These are phyloP conservation scores for Ceratocystis destructans DNA, from an alignment of 2,329 filamentous ascomycete genomes.

Conservation along the genomic window DNA sequence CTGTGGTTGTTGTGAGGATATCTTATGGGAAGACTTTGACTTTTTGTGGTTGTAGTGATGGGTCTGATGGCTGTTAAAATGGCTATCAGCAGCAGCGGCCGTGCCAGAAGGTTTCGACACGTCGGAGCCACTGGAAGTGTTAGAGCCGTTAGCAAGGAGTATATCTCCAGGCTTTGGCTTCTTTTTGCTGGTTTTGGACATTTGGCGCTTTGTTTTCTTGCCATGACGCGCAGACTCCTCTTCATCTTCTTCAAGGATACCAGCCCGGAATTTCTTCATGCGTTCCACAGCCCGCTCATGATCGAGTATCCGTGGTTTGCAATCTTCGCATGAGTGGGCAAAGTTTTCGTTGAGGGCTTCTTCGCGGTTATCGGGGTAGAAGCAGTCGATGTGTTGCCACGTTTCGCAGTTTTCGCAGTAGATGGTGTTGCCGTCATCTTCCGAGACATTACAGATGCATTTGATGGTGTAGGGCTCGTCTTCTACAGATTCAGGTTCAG, in stretches of 20 bases:
- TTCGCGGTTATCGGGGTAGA: conserved; percentile 63
- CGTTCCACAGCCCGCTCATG: conserved; percentile 60
- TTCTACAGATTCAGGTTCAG: conserved; percentile 28
- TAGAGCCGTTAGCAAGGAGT: conserved; percentile 39
- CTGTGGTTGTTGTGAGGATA: conserved; percentile 51
- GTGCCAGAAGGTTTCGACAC: background rate
- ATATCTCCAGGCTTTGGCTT: conserved; percentile 60
- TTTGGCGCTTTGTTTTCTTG: conserved; percentile 59
- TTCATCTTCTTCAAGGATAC: conserved; percentile 40
- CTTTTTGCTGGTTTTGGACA: conserved; percentile 77
- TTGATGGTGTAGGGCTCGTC: conserved; percentile 91
- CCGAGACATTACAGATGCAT: conserved; percentile 86
- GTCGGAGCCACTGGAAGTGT: background rate
- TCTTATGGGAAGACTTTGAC: conserved; percentile 65
- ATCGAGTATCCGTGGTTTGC: conserved; percentile 65
- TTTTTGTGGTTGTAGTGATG: conserved; percentile 49
- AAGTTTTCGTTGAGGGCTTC: conserved; percentile 58
- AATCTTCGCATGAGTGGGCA: conserved; percentile 79
- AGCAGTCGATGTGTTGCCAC: conserved; percentile 97
- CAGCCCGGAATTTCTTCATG: conserved; percentile 26
- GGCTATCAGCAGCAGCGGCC: background rate
- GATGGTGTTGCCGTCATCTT: conserved; percentile 96
- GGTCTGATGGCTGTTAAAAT: background rate
- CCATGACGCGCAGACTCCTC: conserved; percentile 41
- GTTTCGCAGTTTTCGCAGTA: conserved; percentile 92